These are phyloP conservation scores for Pseudogymnoascus sp. DNA, from an alignment of 2,329 filamentous ascomycete genomes.

Conservation along the genomic window DNA sequence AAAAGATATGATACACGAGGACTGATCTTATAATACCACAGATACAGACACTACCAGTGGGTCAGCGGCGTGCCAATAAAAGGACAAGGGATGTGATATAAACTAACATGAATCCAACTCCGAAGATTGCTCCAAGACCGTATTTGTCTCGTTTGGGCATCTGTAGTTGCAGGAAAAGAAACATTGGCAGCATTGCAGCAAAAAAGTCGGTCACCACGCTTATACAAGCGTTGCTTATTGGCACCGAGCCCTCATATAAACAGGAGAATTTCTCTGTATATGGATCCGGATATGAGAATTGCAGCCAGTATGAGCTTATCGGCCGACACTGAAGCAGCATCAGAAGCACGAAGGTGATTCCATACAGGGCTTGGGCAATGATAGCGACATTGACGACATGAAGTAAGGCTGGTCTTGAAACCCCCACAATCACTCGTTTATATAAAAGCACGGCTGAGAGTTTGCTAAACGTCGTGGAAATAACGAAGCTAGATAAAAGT, in stretches of 20 bases:
- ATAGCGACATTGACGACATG: background rate
- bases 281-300: background rate
- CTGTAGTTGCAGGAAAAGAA: conserved; percentile 1
- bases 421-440: background rate
- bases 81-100: background rate
- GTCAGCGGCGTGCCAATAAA: background rate
- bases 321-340: background rate
- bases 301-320: background rate
- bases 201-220: conserved; percentile 3
- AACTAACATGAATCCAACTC: conserved; percentile 3
- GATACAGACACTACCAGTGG: background rate
- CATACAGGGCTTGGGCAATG: background rate
- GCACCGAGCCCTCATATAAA: background rate
- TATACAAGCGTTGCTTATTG: background rate
- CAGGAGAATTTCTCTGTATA: background rate
- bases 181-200: background rate
- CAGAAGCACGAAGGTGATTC: background rate
- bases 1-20: background rate
- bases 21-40: background rate
- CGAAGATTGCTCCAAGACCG: conserved; percentile 3
- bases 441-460: conserved; percentile 1
- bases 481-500: background rate
- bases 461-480: background rate
- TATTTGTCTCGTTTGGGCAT: conserved; percentile 7
- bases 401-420: background rate